phyloP scores from a whole-genome alignment of 805 yeast species.

The Yarrowia keelungensis region DNA sequence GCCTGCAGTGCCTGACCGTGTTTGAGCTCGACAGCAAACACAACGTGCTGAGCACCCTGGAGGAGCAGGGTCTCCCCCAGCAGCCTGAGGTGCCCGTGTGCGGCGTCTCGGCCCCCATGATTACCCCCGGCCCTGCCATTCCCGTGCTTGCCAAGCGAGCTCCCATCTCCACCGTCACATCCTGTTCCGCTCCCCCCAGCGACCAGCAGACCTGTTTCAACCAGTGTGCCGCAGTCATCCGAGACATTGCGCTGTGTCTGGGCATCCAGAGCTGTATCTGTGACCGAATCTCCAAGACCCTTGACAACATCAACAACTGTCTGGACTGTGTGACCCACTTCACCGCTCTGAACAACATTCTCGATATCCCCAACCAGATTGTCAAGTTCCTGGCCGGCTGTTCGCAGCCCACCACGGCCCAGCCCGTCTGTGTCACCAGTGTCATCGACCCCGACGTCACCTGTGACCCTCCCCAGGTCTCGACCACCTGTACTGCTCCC shows the following conservation, averaged over 20 bases:
- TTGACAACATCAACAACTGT: conserved; percentile 29
- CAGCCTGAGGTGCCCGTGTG: conserved; percentile 28
- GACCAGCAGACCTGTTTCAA: conserved; percentile 24
- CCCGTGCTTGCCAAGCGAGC: conserved; percentile 25
- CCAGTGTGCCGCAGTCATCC: conserved; percentile 25
- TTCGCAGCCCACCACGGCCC: conserved; percentile 12
- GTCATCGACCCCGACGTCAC: conserved; percentile 10
- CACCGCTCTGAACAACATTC: conserved; percentile 7
- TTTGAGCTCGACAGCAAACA: conserved; percentile 11
- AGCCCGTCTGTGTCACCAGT: conserved; percentile 34
- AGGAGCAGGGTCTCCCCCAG: conserved; percentile 24
- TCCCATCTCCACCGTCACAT: conserved; percentile 19
- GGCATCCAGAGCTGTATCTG: conserved; percentile 27
- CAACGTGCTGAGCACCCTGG: conserved; percentile 16
- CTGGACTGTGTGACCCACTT: conserved; percentile 17
- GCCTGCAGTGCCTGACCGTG: conserved; percentile 37
- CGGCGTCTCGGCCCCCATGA: conserved; percentile 27
- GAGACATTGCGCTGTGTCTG: conserved; percentile 29
- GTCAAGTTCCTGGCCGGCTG: conserved; percentile 19
- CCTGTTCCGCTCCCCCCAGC: conserved; percentile 8
- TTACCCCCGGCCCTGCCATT: conserved; percentile 30
- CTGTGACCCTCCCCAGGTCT: conserved; percentile 23
- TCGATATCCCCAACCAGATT: conserved; percentile 17
- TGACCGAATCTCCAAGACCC: conserved; percentile 24
- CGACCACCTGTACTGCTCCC: conserved; percentile 9